phyloP scores from a whole-genome alignment of 2,329 filamentous ascomycete species.

The Aspergillus quadricinctus region DNA sequence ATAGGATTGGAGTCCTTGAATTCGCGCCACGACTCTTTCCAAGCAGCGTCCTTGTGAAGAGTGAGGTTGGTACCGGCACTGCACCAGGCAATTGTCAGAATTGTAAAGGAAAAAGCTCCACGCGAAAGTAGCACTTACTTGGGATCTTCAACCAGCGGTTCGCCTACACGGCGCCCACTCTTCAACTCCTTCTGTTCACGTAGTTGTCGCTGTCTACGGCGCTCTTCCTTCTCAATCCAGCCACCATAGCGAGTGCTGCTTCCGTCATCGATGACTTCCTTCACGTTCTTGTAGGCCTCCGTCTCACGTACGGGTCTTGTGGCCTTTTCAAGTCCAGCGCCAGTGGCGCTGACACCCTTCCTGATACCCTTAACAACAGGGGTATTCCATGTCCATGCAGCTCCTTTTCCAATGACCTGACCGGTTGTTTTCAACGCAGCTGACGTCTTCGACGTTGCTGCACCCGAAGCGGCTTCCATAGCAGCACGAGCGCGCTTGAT shows the following conservation, averaged over 20 bases:
- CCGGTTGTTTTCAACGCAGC: slow-evolving; percentile 82
- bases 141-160: slow-evolving; percentile 75
- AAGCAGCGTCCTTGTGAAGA: slow-evolving; percentile 91
- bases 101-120: slow-evolving; percentile 10
- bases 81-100: slow-evolving; percentile 26
- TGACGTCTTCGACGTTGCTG: slow-evolving; percentile 72
- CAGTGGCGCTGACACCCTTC: slow-evolving; percentile 79
- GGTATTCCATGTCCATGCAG: slow-evolving; percentile 96
- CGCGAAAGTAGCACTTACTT: slow-evolving; percentile 58
- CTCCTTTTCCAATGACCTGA: slow-evolving; percentile 80
- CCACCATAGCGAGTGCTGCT: slow-evolving; percentile 94
- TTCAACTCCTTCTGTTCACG: slow-evolving; percentile 61
- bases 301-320: slow-evolving; percentile 92
- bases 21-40: slow-evolving; percentile 97
- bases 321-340: slow-evolving; percentile 85
- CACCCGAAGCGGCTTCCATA: slow-evolving; percentile 80
- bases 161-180: slow-evolving; percentile 47
- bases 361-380: slow-evolving; percentile 86
- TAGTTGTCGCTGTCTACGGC: slow-evolving; percentile 70
- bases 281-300: slow-evolving; percentile 89
- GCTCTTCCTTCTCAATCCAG: slow-evolving; percentile 95
- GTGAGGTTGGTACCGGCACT: slow-evolving; percentile 94
- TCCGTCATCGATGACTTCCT: slow-evolving; percentile 94
- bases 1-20: slow-evolving; percentile 88
- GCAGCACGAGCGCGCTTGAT: slow-evolving; percentile 81